Evolutionary conservation across 2,329 filamentous ascomycete species (phyloP), one percentile per base, ranked within the genome.

Genomic region (Ophiognomonia clavigignenti-juglandacearum): DNA sequence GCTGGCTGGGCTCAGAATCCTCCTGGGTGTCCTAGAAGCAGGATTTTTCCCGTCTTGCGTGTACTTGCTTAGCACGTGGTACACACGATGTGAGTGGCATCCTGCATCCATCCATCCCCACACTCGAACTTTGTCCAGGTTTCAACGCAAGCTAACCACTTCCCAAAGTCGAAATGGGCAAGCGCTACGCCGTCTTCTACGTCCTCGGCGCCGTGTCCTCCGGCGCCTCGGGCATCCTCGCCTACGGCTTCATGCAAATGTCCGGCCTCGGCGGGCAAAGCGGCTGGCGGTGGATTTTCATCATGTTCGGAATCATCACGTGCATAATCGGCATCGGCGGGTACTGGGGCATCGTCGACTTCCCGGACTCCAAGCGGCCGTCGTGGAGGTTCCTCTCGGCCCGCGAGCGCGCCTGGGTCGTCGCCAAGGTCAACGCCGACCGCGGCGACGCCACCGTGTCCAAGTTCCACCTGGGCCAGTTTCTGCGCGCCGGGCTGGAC

Each of bases 41-140:
- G 80, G 84, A 0, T 87, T 85, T 64, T 88, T 88, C 63, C 83
- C 84, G 0, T 78, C 78, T 43, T 83, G 78, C 42, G 82, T 86
- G 0, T 88, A 87, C 58, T 68, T 88, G 6, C 73, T 89, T n/a
- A 83, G 78, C 50, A 86, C 82, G 29, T 89, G 83, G 83, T 87
- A 86, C 58, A 83, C 81, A 0, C 67, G 81, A 62, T 83, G 77
- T 79, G 63, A 71, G 73, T 61, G 16, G 10, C 16, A 13, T 9
- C 11, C 22, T 36, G 13, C 4, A 7, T 6, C 18, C 22, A 2
- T 7, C 8, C 3, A 19, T n/a, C 6, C 19, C 18, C n/a, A 14
- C 6, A 10, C 6, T 13, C 18, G 1, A 2, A 9, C 14, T 11
- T 36, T 24, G 3, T 13, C 13, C 18, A 1, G n/a, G 14, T 10